phyloP scores from a whole-genome alignment of 768 basidiomycete species.

The Paxillus involutus region DNA sequence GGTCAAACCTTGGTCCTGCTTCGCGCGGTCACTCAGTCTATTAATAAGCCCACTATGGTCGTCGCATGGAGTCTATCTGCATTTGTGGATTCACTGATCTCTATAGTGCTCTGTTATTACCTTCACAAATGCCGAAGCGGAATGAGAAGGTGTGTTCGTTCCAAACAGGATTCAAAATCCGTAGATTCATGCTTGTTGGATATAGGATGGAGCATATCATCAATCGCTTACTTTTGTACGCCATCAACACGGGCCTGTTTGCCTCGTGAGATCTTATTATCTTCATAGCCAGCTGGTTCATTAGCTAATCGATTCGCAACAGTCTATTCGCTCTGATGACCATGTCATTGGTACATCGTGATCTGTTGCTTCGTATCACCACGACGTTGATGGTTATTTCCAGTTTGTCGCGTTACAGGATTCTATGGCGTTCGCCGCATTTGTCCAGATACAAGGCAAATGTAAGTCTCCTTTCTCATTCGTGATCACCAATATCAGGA shows the following conservation, averaged over 20 bases:
- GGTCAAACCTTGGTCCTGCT: too few species aligned
- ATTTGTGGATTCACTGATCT: conserved; percentile 5
- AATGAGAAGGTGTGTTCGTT: neutral
- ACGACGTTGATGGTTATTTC: neutral
- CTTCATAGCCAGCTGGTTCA: too few species aligned
- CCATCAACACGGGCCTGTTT: conserved; percentile 14
- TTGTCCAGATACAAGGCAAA: conserved; percentile 17
- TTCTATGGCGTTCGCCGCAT: conserved; percentile 2
- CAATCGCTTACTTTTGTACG: conserved; percentile 17
- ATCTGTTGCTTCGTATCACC: too few species aligned
- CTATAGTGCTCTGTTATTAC: conserved; percentile 9
- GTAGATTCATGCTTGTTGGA: too few species aligned
- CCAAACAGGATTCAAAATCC: too few species aligned
- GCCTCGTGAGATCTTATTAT: conserved; percentile 7
- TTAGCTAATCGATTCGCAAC: neutral
- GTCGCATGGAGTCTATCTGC: conserved; percentile 10
- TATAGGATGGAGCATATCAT: conserved; percentile 13
- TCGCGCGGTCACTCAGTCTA: too few species aligned
- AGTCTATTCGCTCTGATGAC: conserved; percentile 10
- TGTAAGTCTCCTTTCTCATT: neutral
- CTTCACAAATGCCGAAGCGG: conserved; percentile 11
- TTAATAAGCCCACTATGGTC: conserved; percentile 17
- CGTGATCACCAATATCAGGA: too few species aligned
- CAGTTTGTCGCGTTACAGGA: conserved; percentile 7
- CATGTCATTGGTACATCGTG: conserved; percentile 3